phyloP scores from a whole-genome alignment of 2,329 filamentous ascomycete genomes.

The Acarospora socialis region DNA sequence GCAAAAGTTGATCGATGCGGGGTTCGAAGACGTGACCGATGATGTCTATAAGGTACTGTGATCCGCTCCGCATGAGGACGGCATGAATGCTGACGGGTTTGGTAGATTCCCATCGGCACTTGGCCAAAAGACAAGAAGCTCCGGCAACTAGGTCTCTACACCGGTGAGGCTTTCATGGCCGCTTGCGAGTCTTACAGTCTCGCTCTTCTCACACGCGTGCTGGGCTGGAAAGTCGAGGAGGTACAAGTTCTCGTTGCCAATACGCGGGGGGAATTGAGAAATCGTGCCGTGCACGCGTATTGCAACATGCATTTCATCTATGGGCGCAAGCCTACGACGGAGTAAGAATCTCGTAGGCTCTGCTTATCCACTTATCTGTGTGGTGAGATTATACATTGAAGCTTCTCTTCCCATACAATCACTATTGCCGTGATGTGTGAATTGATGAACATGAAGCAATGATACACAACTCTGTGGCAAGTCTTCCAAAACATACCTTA shows the following conservation, averaged over 20 bases:
- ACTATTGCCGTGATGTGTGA: no score
- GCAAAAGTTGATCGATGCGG: conserved; percentile 3
- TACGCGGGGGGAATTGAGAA: conserved; percentile 7
- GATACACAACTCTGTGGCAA: no score
- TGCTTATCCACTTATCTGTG: no score
- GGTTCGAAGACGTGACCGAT: conserved; percentile 13
- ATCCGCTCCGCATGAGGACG: no score
- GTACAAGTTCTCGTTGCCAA: conserved; percentile 8
- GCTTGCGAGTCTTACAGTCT: conserved; percentile 23
- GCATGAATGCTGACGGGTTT: conserved; percentile 13
- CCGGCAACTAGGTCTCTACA: conserved; percentile 36
- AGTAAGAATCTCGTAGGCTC: no score
- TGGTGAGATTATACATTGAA: no score
- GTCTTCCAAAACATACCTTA: no score
- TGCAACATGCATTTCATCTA: conserved; percentile 7
- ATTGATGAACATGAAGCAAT: no score
- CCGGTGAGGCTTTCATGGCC: conserved; percentile 24
- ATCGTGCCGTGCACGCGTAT: conserved; percentile 9
- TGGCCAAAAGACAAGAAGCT: conserved; percentile 28
- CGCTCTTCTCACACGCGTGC: conserved; percentile 9
- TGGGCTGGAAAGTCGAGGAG: conserved; percentile 9
- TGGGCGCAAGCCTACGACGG: no score
- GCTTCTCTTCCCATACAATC: no score
- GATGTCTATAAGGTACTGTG: conserved; percentile 18
- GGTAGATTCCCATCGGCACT: conserved; percentile 12